Evolutionary conservation across 164 flowering plant genomes (phyloP), one percentile per base, ranked within the genome.

Genomic region (Berberis vulgaris): DNA sequence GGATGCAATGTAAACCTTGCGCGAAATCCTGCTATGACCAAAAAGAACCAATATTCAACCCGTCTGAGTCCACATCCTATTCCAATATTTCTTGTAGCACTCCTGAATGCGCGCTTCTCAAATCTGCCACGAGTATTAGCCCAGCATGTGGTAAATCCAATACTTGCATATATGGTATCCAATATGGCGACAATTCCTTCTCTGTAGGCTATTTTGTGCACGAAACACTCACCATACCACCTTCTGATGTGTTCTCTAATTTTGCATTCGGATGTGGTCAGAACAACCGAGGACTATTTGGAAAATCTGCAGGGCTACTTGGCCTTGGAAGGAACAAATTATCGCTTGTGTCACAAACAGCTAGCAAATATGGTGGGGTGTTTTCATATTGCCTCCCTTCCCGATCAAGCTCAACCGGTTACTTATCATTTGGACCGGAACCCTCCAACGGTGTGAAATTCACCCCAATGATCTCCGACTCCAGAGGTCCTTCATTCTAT

Each of bases 1-100:
- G 93, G 89, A 80, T 84, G 2, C 93, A 87, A 43, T 87, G 93
- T 49, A 4, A 69, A 50, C 89, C 93, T 0, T 85, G 65, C 26
- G n/a, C 12, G 1, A 43, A 10, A 52, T 7, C 3, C 49, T 74
- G 78, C 74, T 69, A 78, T 45, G 7, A 45, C 4, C 85, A 77
- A 55, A 43, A 61, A 49, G 81, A 76, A 1, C 66, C 76, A 10
- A 55, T 64, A 10, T 79, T 79, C 72, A 50, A 74, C 59, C 83
- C 85, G 5, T 2, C 65, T 3, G 7, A 64, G 4, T 81, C 83
- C 2, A 61, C 68, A 3, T 60, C 83, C 1, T 79, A 77, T 50
- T 39, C 61, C 26, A 65, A 64, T 55, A 57, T 79, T n/a, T 10
- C 74, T 1, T 79, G 85, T 66, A 57, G 42, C 43, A 47, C 79